Evolutionary conservation across 106 monocot species (phyloP).

Genomic region (Allium sativum): DNA sequence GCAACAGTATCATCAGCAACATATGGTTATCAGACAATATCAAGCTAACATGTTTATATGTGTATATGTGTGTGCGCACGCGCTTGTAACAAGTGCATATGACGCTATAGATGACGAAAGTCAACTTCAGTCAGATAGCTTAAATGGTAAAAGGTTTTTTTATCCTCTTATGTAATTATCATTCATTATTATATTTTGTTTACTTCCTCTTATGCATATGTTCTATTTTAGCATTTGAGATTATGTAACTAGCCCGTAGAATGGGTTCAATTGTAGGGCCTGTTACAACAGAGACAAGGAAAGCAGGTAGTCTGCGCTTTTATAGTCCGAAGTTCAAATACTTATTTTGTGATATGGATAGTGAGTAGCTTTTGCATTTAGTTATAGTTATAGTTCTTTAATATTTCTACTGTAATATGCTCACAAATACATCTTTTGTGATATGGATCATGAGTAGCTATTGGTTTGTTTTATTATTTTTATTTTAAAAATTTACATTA

Average conservation of each 20-base stretch:
- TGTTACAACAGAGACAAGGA: constrained; percentile 23
- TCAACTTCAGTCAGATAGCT: constrained; percentile 16
- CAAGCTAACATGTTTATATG: too few relatives aligned
- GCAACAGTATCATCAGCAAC: too few relatives aligned
- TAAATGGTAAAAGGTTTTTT: constrained; percentile 21
- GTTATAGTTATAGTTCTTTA: not conserved
- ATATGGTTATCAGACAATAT: too few relatives aligned
- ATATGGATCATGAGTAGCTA: too few relatives aligned
- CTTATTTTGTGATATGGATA: constrained; percentile 99
- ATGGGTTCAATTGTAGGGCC: constrained; percentile 45
- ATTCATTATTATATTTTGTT: too few relatives aligned
- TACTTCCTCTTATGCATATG: too few relatives aligned
- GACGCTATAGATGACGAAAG: constrained; percentile 33
- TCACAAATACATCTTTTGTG: too few relatives aligned
- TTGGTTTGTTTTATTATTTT: too few relatives aligned
- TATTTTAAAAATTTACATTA: too few relatives aligned
- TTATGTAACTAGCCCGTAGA: constrained; percentile 20
- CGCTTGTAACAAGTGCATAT: constrained; percentile 49
- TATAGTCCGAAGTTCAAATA: constrained; percentile 71
- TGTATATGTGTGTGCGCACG: too few relatives aligned
- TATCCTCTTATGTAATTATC: too few relatives aligned
- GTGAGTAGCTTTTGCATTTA: constrained; percentile 22
- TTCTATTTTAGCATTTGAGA: constrained; percentile 16
- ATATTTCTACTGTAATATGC: not conserved
- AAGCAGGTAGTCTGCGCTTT: constrained; percentile 38